Evolutionary conservation across 2,329 filamentous ascomycete species (phyloP), one percentile per base, ranked within the genome.

Genomic region (Colletotrichum sp.): DNA sequence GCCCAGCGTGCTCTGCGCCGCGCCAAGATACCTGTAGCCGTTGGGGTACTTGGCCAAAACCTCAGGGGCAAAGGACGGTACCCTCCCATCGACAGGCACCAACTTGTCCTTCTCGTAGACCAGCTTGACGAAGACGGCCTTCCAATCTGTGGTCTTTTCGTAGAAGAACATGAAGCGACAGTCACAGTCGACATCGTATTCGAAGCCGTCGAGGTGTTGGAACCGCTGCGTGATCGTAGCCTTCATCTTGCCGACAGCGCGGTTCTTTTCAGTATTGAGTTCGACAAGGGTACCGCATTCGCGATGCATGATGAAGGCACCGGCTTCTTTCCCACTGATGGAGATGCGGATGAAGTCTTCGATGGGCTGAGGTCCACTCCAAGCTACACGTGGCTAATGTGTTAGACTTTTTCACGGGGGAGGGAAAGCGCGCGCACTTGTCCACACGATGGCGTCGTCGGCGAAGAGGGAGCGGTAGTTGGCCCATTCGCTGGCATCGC

Each of bases 291-390:
- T 89, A 55, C 88, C 88, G 80, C 87, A 88, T 78, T 89, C 87
- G 74, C 89, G 89, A 80, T 91, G 90, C 88, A 90, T 89, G 82
- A 91, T 91, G 82, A 90, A 90, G 67, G 86, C 89, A 21, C 89
- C 89, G 12, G 84, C 83, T 28, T 86, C 83, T 81, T 90, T 90
- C 72, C 89, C 89, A 10, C 83, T 81, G 77, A 90, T 87, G 15
- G 89, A 91, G 65, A 87, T 85, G 67, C 82, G 79, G 44, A 85
- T 82, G 78, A 86, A 84, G 76, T 87, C 84, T 75, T 87, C 85
- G 84, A 88, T 87, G 68, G 55, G 34, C 72, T 26, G 68, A 34
- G 72, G 34, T 57, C 77, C 87, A 72, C 85, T 87, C 88, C 88
- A 89, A 65, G 88, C 88, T 89, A 72, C 15, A 28, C 16, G 6